Base-by-base conservation (phyloP, 164 flowering plant species). In the Magnolia officinalis region DNA sequence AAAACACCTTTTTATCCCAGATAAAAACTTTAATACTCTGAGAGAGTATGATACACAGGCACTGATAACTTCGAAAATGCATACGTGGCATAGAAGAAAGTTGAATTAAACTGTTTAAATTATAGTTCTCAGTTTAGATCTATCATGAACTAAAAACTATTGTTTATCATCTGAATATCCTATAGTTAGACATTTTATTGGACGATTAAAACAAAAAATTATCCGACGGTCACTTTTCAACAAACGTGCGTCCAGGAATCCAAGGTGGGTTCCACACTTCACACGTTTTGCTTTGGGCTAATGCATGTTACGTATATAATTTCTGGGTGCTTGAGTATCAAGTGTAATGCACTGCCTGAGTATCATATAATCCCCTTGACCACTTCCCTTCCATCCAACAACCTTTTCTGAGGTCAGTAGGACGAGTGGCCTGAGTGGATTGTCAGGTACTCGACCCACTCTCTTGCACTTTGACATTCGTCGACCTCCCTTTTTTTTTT, bases 401-500 rank as follows among this genome's bases (percentile, higher is more conserved):
- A 61, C 63, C 14, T 52, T 72, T 23, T 21, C 51, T 31, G 24
- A 29, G 37, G 19, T 26, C n/a, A 63, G 55, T 2, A 59, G 8
- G 21, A 59, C 16, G 13, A 24, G 8, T 71, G 73, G 26, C 52
- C n/a, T 19, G 58, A 72, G 77, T 75, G 72, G 72, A 68, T 65
- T 66, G 77, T 68, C 77, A 75, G 77, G 50, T 64, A 67, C 64
- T 67, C n/a, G 49, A 63, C 59, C 76, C 71, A 2, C 59, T 10
- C 61, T 23, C 63, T 6, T 49, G 13, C 75, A 14, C 29, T 73
- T 45, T 8, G 37, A 24, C n/a, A 63, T 24, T 21, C 55, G 9
- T 63, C 68, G 24, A 2, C 19, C 6, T 5, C 20, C 64, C 8
- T 55, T 61, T 31, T 61, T 59, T 18, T 31, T 37, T 6, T 29